These are phyloP conservation scores for Emmonsia crescens DNA, from an alignment of 2,329 filamentous ascomycete genomes.

Conservation along the genomic window DNA sequence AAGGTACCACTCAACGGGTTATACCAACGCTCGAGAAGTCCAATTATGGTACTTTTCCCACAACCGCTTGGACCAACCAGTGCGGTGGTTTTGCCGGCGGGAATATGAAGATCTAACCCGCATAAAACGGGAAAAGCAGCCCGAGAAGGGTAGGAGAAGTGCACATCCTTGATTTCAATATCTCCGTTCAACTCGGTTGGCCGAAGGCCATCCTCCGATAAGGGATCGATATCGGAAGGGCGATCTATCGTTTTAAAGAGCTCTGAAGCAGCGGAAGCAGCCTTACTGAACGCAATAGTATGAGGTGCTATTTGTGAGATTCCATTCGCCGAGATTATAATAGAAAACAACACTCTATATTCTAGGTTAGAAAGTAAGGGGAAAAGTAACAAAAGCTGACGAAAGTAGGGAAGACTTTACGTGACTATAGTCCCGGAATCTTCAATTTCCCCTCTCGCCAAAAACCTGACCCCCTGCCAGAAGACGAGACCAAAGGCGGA, in stretches of 20 bases:
- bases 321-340: conserved; percentile 29
- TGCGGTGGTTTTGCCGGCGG: conserved; percentile 42
- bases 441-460: conserved; percentile 16
- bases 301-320: conserved; percentile 32
- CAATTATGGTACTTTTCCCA: conserved; percentile 48
- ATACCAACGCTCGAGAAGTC: conserved; percentile 48
- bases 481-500: conserved; percentile 25
- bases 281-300: conserved; percentile 33
- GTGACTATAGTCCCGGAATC: conserved; percentile 20
- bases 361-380: conserved; percentile 1
- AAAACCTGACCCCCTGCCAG: conserved; percentile 25
- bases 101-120: conserved; percentile 34
- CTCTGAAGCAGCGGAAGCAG: conserved; percentile 28
- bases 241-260: conserved; percentile 35
- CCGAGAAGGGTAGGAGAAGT: conserved; percentile 38
- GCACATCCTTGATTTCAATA: conserved; percentile 34
- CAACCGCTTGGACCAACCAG: conserved; percentile 50
- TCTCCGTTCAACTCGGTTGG: conserved; percentile 19
- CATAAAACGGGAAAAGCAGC: conserved; percentile 35
- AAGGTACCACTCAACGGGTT: conserved; percentile 43
- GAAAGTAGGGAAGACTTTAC: conserved; percentile 9
- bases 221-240: conserved; percentile 29
- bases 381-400: conserved; percentile 2
- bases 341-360: conserved; percentile 19
- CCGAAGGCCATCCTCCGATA: conserved; percentile 17